Evolutionary conservation across 2,329 filamentous ascomycete genomes (phyloP), one percentile per base, ranked within the genome.

Genomic region (Raffaelea albimanens): DNA sequence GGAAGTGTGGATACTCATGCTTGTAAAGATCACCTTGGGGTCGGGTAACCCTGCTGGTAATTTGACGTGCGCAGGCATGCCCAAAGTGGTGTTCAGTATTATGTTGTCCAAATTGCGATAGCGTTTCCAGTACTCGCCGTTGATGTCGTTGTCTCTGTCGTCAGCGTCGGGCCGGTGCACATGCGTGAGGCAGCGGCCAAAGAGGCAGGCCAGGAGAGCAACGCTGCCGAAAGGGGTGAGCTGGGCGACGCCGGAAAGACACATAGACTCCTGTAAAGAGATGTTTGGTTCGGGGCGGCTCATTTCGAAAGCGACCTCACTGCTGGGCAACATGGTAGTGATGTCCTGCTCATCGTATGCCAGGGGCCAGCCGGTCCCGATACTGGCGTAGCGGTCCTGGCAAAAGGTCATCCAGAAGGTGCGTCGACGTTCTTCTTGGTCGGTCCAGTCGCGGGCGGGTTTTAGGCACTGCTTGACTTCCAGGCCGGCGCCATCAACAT

Each of bases 341-440:
- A 97, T 87, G 69, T 98, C 93, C 60, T 77, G 79, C 66, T 98
- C 93, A 54, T 97, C 91, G 47, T 97, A 79, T 1, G 78, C 82
- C 86, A 97, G 91, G 1, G 93, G 93, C 93, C 93, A 97, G 7
- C 93, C 93, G 2, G 93, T 97, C 31, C 93, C 93, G 48, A 96
- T 93, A 58, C 89, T 96, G 5, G 89, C 87, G 65, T 95, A 97
- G 45, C 93, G 80, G 60, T 97, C 93, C 53, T 89, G 72, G 56
- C 84, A 88, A 59, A 95, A 97, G 3, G 85, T 80, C 80, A 93
- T 84, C 93, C 93, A 98, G 56, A 97, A 97, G 0, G 89, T 95
- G 54, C 93, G 77, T 45, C 93, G 77, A 55, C 93, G 76, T 63
- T 98, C 93, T 67, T 97, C 93, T 48, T 80, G 77, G 62, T 97